Conservation (phyloP, 495 filamentous ascomycete species). For the Tetracladium marchalianum region DNA sequence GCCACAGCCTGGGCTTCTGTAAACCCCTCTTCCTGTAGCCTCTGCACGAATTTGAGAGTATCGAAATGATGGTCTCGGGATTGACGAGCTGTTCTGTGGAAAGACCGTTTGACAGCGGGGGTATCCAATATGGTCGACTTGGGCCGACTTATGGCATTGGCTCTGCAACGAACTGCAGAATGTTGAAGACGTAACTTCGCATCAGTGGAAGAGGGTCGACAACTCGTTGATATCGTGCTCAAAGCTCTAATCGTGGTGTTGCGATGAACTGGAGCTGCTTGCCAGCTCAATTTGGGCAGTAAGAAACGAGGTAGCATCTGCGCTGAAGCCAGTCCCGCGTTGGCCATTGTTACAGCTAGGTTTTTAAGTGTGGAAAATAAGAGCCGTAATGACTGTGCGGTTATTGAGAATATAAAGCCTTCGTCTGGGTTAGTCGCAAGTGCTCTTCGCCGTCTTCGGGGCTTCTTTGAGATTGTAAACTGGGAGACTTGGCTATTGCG, state of each 20-base stretch:
- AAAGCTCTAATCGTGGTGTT: slow-evolving; percentile 16
- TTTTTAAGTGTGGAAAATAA: neutral
- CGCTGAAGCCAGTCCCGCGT: slow-evolving; percentile 15
- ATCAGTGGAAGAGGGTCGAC: slow-evolving; percentile 6
- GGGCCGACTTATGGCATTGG: neutral
- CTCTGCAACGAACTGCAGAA: neutral
- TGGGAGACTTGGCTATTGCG: too few relatives aligned
- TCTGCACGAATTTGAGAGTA: slow-evolving; percentile 92
- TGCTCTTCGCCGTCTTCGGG: too few relatives aligned
- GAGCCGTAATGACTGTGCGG: too few relatives aligned
- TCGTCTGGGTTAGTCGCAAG: too few relatives aligned
- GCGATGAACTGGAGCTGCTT: slow-evolving; percentile 18
- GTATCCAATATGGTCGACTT: slow-evolving; percentile 6
- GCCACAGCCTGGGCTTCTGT: slow-evolving; percentile 91
- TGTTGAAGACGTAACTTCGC: neutral
- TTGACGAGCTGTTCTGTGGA: slow-evolving; percentile 56
- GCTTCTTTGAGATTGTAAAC: too few relatives aligned
- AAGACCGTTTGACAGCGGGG: slow-evolving; percentile 30
- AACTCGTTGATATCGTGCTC: slow-evolving; percentile 12
- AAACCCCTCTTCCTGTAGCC: slow-evolving; percentile 83
- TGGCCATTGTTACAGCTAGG: slow-evolving; percentile 21
- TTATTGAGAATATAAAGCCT: too few relatives aligned
- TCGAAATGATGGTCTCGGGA: slow-evolving; percentile 90
- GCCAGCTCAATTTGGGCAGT: slow-evolving; percentile 45
- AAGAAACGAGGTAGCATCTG: slow-evolving; percentile 39